phyloP scores from a whole-genome alignment of 495 filamentous ascomycete species.

The Talaromyces trachyspermus region DNA sequence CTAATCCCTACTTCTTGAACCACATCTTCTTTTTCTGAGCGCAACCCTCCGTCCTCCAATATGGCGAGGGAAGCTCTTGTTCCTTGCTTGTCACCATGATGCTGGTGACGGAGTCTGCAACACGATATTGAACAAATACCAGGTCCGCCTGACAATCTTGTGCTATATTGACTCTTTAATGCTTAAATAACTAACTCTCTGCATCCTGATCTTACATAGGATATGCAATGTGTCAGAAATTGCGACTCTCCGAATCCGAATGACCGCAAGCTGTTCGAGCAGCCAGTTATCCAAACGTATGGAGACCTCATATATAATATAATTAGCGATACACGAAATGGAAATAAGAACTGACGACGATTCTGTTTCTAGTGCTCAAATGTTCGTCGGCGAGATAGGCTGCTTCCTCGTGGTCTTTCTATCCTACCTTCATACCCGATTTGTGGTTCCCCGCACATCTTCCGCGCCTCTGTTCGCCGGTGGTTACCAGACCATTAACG shows the following conservation, averaged over 20 bases:
- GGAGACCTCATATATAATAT: conserved; percentile 11
- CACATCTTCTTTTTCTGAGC: background rate
- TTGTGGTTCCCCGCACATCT: conserved; percentile 30
- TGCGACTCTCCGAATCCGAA: conserved; percentile 71
- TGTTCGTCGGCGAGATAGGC: conserved; percentile 91
- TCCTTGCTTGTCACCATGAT: conserved; percentile 85
- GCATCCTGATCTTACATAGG: conserved; percentile 38
- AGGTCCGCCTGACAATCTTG: conserved; percentile 48
- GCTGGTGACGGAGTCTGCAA: conserved; percentile 88
- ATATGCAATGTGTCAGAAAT: conserved; percentile 91
- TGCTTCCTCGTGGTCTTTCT: conserved; percentile 79
- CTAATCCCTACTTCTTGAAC: background rate
- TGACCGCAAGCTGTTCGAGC: conserved; percentile 66
- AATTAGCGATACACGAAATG: background rate
- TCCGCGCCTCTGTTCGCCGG: conserved; percentile 39
- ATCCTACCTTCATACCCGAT: conserved; percentile 56
- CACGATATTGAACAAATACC: conserved; percentile 93
- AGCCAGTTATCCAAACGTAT: conserved; percentile 90
- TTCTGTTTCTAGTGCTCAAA: conserved; percentile 50
- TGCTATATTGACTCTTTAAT: no score
- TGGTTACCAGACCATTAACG: conserved; percentile 58
- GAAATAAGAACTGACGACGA: background rate
- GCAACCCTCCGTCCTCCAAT: conserved; percentile 3
- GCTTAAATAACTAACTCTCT: no score
- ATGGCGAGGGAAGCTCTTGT: conserved; percentile 58